A percentile compares a stretch with the other conserved stretches of the same genome.
Evolutionary conservation across 169 alveolate genomes (phyloP).

Genomic region (Plasmodium vinckei): DNA sequence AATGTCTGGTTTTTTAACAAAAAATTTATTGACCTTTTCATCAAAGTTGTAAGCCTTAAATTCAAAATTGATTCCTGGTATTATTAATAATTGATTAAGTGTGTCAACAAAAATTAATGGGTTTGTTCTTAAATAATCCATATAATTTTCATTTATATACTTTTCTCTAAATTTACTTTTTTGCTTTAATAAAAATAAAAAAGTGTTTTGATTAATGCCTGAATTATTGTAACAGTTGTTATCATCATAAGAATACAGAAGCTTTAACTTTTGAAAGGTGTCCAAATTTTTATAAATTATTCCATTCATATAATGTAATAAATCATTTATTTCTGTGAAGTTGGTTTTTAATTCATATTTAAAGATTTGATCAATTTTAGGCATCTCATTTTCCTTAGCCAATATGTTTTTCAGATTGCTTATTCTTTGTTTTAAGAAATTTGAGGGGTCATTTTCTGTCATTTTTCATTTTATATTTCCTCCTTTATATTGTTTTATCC

Average conservation of each 20-base stretch:
- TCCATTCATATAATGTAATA: constrained; percentile 53
- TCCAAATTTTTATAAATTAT: constrained; percentile 48
- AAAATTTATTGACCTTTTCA: constrained; percentile 36
- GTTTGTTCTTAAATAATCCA: constrained; percentile 53
- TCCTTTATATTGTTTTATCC: constrained; percentile 2
- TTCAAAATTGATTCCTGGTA: constrained; percentile 60
- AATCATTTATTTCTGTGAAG: constrained; percentile 27
- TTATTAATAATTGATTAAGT: constrained; percentile 37
- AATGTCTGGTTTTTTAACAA: constrained; percentile 40
- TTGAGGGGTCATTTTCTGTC: constrained; percentile 23
- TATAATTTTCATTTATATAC: constrained; percentile 43
- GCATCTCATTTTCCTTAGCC: constrained; percentile 54
- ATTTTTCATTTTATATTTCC: constrained; percentile 17
- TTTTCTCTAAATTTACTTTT: constrained; percentile 47
- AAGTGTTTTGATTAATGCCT: constrained; percentile 44
- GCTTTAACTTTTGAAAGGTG: constrained; percentile 34
- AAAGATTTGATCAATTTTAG: constrained; percentile 57
- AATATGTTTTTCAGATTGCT: constrained; percentile 19
- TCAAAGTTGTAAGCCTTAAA: constrained; percentile 39
- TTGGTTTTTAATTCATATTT: constrained; percentile 55
- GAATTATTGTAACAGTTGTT: constrained; percentile 33
- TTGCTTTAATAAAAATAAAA: constrained; percentile 37
- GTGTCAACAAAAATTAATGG: constrained; percentile 60
- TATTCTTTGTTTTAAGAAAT: constrained; percentile 52
- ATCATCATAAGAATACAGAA: constrained; percentile 48